These are phyloP conservation scores for Hygrophorus pudorinus DNA, from an alignment of 768 basidiomycete genomes.

Conservation along the genomic window DNA sequence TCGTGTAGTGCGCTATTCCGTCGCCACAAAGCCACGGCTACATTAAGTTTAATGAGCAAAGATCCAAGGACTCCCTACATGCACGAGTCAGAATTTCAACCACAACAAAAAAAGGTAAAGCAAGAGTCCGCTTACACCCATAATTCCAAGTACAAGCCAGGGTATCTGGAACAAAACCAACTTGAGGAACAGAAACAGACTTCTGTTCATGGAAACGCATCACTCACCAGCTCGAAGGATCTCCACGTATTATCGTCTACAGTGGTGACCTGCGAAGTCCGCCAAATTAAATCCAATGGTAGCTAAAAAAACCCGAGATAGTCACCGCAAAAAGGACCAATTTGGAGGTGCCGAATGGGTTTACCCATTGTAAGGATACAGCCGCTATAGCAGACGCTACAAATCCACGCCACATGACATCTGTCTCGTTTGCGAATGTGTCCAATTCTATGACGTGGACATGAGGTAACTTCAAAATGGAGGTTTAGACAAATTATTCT, in stretches of 20 bases:
- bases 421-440: constrained; percentile 59
- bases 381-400: constrained; percentile 84
- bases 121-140: constrained; percentile 36
- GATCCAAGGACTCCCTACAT: constrained; percentile 55
- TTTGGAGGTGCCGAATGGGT: constrained; percentile 81
- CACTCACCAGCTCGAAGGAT: constrained; percentile 57
- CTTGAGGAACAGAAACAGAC: background rate
- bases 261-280: constrained; percentile 39
- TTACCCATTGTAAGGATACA: constrained; percentile 71
- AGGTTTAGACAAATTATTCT: background rate
- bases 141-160: constrained; percentile 54
- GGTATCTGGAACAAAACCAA: constrained; percentile 38
- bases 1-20: constrained; percentile 42
- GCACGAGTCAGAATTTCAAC: constrained; percentile 2
- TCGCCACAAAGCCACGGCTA: constrained; percentile 52
- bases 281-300: background rate
- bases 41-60: constrained; percentile 56
- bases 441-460: constrained; percentile 38
- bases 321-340: constrained; percentile 68
- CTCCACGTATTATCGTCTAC: constrained; percentile 49
- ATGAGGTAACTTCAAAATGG: background rate
- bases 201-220: background rate
- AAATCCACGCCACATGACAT: constrained; percentile 82
- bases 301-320: background rate
- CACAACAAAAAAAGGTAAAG: background rate